Percentiles rank a stretch among this genome's conserved stretches.
Evolutionary conservation across 257 asterid genomes (phyloP).

Genomic region (Avicennia marina): DNA sequence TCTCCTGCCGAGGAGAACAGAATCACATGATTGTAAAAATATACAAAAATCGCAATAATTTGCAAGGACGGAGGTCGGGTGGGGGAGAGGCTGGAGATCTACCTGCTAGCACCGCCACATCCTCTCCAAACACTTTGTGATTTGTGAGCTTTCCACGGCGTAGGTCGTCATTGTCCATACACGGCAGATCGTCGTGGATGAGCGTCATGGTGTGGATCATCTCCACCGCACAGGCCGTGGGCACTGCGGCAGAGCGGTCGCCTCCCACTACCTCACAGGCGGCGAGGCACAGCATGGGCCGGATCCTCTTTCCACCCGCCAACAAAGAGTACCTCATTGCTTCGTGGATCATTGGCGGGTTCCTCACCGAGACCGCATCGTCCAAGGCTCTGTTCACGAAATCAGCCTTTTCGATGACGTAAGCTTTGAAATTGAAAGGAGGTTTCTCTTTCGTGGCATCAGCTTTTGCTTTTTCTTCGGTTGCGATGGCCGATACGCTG

Average conservation of each 20-base stretch:
- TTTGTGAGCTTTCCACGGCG: not conserved
- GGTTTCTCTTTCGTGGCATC: conserved; percentile 14
- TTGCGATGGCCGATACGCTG: too few species aligned
- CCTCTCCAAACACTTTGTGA: conserved; percentile 17
- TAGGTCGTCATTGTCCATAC: not conserved
- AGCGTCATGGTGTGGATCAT: not conserved
- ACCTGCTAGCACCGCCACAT: conserved; percentile 5
- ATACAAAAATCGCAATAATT: too few species aligned
- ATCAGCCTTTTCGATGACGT: not conserved
- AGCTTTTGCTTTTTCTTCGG: too few species aligned
- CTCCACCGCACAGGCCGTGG: not conserved
- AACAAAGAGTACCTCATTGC: conserved; percentile 21
- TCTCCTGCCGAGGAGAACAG: too few species aligned
- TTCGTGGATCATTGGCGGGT: conserved; percentile 16
- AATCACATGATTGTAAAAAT: too few species aligned
- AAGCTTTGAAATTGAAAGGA: conserved; percentile 6
- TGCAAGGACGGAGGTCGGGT: too few species aligned
- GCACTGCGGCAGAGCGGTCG: conserved; percentile 12
- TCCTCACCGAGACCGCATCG: not conserved
- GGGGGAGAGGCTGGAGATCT: too few species aligned
- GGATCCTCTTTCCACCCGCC: conserved; percentile 11
- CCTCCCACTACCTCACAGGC: conserved; percentile 27
- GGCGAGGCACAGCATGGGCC: conserved; percentile 14
- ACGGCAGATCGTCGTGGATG: not conserved
- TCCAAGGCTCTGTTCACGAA: conserved; percentile 15